These are phyloP conservation scores for Adiantum capillusveneris DNA, from an alignment of 75 land plant genomes.

Conservation along the genomic window DNA sequence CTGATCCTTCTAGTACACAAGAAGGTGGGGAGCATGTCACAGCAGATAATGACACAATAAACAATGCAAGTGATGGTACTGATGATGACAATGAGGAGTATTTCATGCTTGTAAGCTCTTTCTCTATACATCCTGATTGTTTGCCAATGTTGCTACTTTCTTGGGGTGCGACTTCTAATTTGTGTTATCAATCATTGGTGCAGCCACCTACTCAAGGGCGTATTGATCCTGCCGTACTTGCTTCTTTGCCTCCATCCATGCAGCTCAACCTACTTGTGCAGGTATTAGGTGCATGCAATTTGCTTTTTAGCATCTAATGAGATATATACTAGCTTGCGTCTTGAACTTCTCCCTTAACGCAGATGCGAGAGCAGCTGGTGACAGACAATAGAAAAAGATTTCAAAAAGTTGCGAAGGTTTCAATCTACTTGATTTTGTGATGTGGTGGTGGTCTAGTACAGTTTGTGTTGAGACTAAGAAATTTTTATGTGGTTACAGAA, in stretches of 20 bases:
- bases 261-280: conserved; percentile 97
- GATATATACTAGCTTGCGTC: no score
- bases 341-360: not conserved
- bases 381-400: conserved; percentile 96
- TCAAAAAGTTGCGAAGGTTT: conserved; percentile 92
- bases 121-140: no score
- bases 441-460: not conserved
- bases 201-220: conserved; percentile 61
- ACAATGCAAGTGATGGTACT: conserved; percentile 29
- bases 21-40: conserved; percentile 7
- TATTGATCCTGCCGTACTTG: conserved; percentile 82
- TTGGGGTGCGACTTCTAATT: not conserved
- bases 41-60: conserved; percentile 14
- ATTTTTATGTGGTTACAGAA: conserved; percentile 28
- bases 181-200: conserved; percentile 8
- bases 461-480: conserved; percentile 5
- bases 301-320: no score
- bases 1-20: conserved; percentile 19
- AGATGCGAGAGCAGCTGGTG: conserved; percentile 96
- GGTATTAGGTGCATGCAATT: conserved; percentile 30
- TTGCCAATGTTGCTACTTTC: no score
- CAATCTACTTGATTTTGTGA: not conserved
- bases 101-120: conserved; percentile 53
- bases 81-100: conserved; percentile 69
- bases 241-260: conserved; percentile 95